Evolutionary conservation across 345 rosid genomes (phyloP), one percentile per base, ranked within the genome.

Genomic region (Hibiscus trionum): DNA sequence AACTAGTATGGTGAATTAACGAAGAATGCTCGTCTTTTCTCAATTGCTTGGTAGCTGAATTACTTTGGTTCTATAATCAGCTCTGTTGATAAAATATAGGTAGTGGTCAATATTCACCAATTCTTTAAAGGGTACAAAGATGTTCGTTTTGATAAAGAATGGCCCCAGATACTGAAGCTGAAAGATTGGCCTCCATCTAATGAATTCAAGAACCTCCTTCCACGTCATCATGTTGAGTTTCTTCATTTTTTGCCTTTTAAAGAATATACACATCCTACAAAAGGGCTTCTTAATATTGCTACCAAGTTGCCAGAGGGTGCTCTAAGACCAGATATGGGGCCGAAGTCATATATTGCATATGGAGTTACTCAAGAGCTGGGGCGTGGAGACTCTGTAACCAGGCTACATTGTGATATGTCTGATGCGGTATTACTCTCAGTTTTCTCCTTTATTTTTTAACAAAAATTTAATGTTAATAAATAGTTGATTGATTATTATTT

Each of bases 171-270:
- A 53, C 69, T 86, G 65, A 88, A 88, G 72, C 72, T 88, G 72
- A 88, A 84, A 78, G 91, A 88, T 52, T 88, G 93, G 93, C 93
- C 91, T 1, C 84, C 88, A 19, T 82, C 84, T 60, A 72, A 64
- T 58, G 72, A 64, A 57, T 84, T 88, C 75, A 81, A 82, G 72
- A 78, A 82, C 49, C 71, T 70, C 47, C 70, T 88, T 78, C 93
- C 90, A 2, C 84, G 87, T 0, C 90, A 85, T 74, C 73, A 75
- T 66, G 80, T 63, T 2, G 90, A 88, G 78, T 85, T 84, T 57
- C 55, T 66, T 14, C 1, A 35, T 49, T 71, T 72, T 61, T 81
- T 88, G 70, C 90, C 90, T 5, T 86, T 76, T 35, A 78, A 76
- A 72, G 87, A 83, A 49, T 88, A 86, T 71, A 88, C 88, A 19